These are phyloP conservation scores for Naumovozyma baii DNA, from an alignment of 805 yeast genomes.

Conservation along the genomic window DNA sequence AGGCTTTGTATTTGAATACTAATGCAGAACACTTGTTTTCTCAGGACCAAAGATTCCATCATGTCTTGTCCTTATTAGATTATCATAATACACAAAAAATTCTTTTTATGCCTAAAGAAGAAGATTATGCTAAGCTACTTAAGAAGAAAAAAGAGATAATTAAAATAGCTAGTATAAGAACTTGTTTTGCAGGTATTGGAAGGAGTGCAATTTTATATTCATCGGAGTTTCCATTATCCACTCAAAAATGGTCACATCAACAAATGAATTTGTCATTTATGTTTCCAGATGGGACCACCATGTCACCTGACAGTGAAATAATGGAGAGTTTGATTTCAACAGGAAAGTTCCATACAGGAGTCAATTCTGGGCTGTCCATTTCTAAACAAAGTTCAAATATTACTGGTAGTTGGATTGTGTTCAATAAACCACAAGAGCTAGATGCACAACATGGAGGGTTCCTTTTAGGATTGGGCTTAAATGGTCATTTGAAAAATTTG, in stretches of 20 bases:
- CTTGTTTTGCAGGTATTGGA: constrained; percentile 42
- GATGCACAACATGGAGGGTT: constrained; percentile 91
- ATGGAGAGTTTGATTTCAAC: constrained; percentile 47
- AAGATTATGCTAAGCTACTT: constrained; percentile 48
- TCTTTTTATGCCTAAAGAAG: constrained; percentile 28
- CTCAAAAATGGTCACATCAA: constrained; percentile 78
- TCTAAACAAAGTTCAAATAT: constrained; percentile 53
- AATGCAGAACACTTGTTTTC: constrained; percentile 52
- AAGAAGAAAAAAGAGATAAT: constrained; percentile 50
- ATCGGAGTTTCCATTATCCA: constrained; percentile 58
- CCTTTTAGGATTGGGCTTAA: constrained; percentile 80
- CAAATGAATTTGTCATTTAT: constrained; percentile 58
- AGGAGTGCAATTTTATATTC: constrained; percentile 25
- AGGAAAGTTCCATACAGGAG: constrained; percentile 92
- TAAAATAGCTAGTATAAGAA: constrained; percentile 53
- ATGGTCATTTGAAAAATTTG: constrained; percentile 71
- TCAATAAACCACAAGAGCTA: constrained; percentile 62
- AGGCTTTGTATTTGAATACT: background rate
- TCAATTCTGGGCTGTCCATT: constrained; percentile 72
- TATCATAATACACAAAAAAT: constrained; percentile 18
- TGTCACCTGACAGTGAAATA: constrained; percentile 46
- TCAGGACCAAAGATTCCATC: constrained; percentile 69
- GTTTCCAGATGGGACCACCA: constrained; percentile 60
- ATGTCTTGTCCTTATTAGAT: constrained; percentile 58
- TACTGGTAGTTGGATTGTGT: constrained; percentile 82